Conservation (phyloP, 192 early-diverging fungal species). For the Coemansia sp. region DNA sequence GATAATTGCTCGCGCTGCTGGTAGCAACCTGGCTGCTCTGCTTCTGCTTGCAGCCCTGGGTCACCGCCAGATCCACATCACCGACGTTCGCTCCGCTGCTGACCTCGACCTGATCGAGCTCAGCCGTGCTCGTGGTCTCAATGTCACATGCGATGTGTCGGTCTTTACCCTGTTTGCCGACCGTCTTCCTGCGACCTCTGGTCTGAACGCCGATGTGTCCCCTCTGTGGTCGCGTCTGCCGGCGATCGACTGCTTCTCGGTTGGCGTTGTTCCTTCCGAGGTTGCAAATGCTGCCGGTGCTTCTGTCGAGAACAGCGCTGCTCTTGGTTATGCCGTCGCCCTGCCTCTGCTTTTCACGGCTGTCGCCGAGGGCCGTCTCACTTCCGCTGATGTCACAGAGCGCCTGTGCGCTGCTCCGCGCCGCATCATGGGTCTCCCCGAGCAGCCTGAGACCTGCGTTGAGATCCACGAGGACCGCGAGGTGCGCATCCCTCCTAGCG, state of each 20-base stretch:
- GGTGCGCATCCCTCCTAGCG: slow-evolving; percentile 43
- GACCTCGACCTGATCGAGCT: slow-evolving; percentile 87
- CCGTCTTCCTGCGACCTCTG: slow-evolving; percentile 23
- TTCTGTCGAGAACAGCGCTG: slow-evolving; percentile 16
- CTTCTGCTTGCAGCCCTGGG: slow-evolving; percentile 86
- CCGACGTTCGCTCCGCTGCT: slow-evolving; percentile 73
- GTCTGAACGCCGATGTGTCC: slow-evolving; percentile 58
- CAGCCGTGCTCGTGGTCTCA: slow-evolving; percentile 81
- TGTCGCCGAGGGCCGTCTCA: slow-evolving; percentile 75
- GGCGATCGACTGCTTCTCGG: slow-evolving; percentile 89
- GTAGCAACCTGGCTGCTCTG: slow-evolving; percentile 84
- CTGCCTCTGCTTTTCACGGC: slow-evolving; percentile 79
- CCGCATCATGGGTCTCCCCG: slow-evolving; percentile 89
- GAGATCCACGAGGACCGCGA: slow-evolving; percentile 90
- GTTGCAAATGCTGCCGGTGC: slow-evolving; percentile 45
- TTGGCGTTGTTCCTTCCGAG: slow-evolving; percentile 70
- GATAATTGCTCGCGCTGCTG: slow-evolving; percentile 83
- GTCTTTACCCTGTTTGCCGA: slow-evolving; percentile 79
- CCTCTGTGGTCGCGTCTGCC: slow-evolving; percentile 80
- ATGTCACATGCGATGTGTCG: slow-evolving; percentile 93
- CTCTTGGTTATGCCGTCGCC: slow-evolving; percentile 43
- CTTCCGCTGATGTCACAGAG: slow-evolving; percentile 72
- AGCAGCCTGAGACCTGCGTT: slow-evolving; percentile 90
- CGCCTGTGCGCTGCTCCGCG: slow-evolving; percentile 84
- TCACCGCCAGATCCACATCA: slow-evolving; percentile 84